Evolutionary conservation across 2,329 filamentous ascomycete species (phyloP).

Genomic region (Massarina eburnea): DNA sequence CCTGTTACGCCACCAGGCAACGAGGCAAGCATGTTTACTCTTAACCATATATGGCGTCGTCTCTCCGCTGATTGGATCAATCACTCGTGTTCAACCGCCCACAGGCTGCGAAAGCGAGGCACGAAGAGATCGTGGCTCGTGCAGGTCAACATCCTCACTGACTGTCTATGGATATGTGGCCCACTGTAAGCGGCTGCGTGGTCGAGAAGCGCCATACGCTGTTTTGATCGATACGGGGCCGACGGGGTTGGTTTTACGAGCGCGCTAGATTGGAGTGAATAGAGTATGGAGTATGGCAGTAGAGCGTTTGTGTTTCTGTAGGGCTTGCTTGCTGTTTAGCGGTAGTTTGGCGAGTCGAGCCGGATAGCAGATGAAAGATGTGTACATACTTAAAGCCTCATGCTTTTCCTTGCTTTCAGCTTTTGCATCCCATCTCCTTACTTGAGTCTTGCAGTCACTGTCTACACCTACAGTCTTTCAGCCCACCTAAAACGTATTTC

Average conservation of each 20-base stretch:
- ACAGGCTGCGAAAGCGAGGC: constrained; percentile 3
- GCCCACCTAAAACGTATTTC: constrained; percentile 4
- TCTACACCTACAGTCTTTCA: background rate
- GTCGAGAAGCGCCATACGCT: background rate
- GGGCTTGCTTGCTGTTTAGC: constrained; percentile 4
- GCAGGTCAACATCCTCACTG: background rate
- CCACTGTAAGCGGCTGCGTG: constrained; percentile 2
- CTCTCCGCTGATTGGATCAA: background rate
- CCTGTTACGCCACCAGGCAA: too few species aligned
- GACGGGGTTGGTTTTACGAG: background rate
- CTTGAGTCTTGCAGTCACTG: background rate
- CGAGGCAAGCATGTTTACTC: background rate
- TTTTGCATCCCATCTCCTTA: background rate
- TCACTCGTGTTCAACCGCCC: constrained; percentile 3
- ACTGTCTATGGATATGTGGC: background rate
- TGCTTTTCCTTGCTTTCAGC: background rate
- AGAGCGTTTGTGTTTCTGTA: background rate
- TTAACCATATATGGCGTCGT: background rate
- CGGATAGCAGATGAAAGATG: background rate
- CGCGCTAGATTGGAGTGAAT: background rate
- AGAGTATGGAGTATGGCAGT: background rate
- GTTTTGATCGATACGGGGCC: background rate
- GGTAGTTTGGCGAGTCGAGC: background rate
- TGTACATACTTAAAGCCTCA: constrained; percentile 1
- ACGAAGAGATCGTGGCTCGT: constrained; percentile 3